Base-by-base conservation (phyloP, 2,329 filamentous ascomycete species). In the Colletotrichum magnum region DNA sequence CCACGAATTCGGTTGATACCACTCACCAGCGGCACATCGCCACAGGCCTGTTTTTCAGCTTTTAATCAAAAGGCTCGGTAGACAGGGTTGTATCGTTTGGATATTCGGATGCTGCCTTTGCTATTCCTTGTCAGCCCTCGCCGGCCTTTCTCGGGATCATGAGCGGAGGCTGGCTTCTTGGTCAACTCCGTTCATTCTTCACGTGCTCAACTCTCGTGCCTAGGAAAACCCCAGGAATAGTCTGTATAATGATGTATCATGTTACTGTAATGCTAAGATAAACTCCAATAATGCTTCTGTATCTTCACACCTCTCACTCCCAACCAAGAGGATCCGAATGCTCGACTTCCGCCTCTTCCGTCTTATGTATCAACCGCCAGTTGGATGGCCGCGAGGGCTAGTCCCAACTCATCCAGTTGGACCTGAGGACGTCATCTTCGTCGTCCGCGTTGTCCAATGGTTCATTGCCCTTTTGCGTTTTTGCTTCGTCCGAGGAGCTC, bases 401-500 rank as follows among this genome's bases (percentile, higher is more conserved):
- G 41, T 71, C 69, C 69, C 67, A 71, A 32, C 57, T 67, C 69
- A 71, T 71, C 69, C 69, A 71, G 21, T 69, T 70, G 5, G 67
- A 71, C 4, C 62, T 58, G 5, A 67, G 45, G 16, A 71, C 52
- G 26, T 70, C 69, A 16, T 71, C 66, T 50, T 66, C 69, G 4
- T 58, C 58, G 12, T 28, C 18, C 54, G 24, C 15, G 32, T 61
- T 43, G 28, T 39, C 48, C 18, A n/a, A 18, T 7, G 9, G 3
- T 13, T 61, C 50, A 43, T 39, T 56, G 6, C 43, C 59, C 26
- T 71, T 58, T 7, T 50, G 45, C 16, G 52, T 70, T 12, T 66
- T 66, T 65, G 36, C 68, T 48, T 72, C 70, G 70, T 71, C 69
- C 57, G 70, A 72, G 68, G 70, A 72, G 70, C 70, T 72, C 70